phyloP scores from a whole-genome alignment of 306 rosid genomes.

The Nissolia schottii region DNA sequence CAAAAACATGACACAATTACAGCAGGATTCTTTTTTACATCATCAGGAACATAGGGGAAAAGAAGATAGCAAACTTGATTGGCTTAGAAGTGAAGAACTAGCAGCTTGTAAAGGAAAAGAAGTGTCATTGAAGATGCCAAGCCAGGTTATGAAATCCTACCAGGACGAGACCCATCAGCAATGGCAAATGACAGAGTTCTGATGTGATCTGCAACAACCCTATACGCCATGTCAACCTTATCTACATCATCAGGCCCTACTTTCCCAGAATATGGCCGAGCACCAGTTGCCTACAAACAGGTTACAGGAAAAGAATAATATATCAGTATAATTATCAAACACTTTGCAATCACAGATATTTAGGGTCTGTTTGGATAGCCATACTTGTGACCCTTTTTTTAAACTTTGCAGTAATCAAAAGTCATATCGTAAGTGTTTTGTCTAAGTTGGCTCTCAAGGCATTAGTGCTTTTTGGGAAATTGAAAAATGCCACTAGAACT shows the following conservation, averaged over 20 bases:
- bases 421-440: no score
- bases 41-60: neutral
- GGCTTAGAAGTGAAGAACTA: neutral
- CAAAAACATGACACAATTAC: conserved; percentile 15
- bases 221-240: conserved; percentile 91
- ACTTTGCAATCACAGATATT: neutral
- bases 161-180: conserved; percentile 98
- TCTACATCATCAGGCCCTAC: conserved; percentile 80
- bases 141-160: conserved; percentile 37
- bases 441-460: no score
- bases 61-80: neutral
- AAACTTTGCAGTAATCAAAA: no score
- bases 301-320: neutral
- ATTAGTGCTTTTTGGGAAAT: no score
- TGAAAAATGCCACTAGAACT: no score
- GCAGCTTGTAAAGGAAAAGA: neutral
- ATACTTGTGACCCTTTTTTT: no score
- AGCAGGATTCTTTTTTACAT: neutral
- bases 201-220: conserved; percentile 70
- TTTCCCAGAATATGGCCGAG: conserved; percentile 81
- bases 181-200: conserved; percentile 88
- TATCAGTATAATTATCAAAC: neutral
- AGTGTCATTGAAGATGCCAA: neutral
- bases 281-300: conserved; percentile 76
- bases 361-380: no score